phyloP scores from a whole-genome alignment of 2,329 filamentous ascomycete genomes.

The Colletotrichum sp. region DNA sequence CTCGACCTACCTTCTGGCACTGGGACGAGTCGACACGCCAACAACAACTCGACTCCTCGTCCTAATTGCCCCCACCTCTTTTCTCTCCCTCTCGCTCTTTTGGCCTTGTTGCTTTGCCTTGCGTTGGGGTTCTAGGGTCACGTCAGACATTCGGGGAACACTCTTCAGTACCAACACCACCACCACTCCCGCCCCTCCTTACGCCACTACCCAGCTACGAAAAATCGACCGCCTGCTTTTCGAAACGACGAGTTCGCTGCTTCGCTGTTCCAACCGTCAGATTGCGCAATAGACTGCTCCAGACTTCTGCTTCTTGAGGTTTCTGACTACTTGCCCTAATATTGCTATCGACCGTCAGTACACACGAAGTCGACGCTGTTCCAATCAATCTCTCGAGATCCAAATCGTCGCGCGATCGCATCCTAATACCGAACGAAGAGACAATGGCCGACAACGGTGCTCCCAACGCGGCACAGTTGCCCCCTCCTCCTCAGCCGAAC shows the following conservation, averaged over 20 bases:
- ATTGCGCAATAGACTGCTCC: not conserved
- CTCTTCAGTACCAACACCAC: not conserved
- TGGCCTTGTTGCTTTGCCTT: constrained; percentile 9
- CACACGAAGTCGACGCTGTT: not conserved
- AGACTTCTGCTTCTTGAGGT: constrained; percentile 5
- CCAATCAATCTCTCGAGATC: not conserved
- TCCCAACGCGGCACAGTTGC: constrained; percentile 68
- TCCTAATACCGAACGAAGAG: not conserved
- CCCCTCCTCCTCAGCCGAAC: constrained; percentile 71
- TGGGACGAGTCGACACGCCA: not conserved
- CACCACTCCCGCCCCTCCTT: not conserved
- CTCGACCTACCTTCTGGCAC: not conserved
- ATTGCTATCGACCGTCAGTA: constrained; percentile 7
- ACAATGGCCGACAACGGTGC: constrained; percentile 81
- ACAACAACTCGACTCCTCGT: not conserved
- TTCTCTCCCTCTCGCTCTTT: not conserved
- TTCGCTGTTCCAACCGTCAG: not conserved
- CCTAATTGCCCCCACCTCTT: not conserved
- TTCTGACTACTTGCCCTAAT: constrained; percentile 18
- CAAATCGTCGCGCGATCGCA: not conserved
- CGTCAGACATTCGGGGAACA: constrained; percentile 5
- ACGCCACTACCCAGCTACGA: constrained; percentile 1
- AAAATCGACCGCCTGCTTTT: not conserved
- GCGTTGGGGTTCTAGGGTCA: constrained; percentile 10
- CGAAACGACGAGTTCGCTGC: not conserved